Evolutionary conservation across 441 rosid genomes (phyloP), one percentile per base, ranked within the genome.

Genomic region (Gossypium lobatum): DNA sequence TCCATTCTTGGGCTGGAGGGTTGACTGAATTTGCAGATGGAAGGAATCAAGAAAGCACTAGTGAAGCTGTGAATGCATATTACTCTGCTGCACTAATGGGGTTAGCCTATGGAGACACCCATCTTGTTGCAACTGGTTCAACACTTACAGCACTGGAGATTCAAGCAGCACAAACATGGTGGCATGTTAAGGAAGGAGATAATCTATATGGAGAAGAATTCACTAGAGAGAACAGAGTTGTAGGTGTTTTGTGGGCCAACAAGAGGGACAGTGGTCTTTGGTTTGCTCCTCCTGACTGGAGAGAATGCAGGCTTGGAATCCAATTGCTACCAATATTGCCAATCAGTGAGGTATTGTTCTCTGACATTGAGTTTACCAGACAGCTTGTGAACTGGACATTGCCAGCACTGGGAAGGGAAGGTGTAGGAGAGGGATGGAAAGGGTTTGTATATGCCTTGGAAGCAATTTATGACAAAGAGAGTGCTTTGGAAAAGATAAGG

Each of bases 1-100:
- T 93, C 74, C 98, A 93, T 79, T 95, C 99, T 39, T 95, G 99
- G 98, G 98, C 99, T 5, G 92, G 95, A 48, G 98, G 98, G 58
- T 79, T 95, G 77, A 95, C 92, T 8, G 97, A 90, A 84, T 93
- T 90, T 26, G 91, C 89, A 0, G 98, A 95, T 74, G 98, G 99
- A 42, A 75, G 99, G 83, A 88, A 95, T 73, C 96, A 95, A 42
- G 97, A 95, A 82, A 95, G 95, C 83, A 88, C 99, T 0, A 88
- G 97, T 16, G 99, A 95, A 80, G 98, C 99, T 2, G 90, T 93
- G 71, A 93, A 91, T 37, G 98, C 88, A 0, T 95, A 91, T 79
- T 95, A 93, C 78, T 90, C 98, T 0, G 95, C 97, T 0, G 93
- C 99, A 46, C 83, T 95, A 67, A 81, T 95, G 84, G 98, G 99